Conservation (phyloP, 805 yeast species). For the Candida xyloterini region DNA sequence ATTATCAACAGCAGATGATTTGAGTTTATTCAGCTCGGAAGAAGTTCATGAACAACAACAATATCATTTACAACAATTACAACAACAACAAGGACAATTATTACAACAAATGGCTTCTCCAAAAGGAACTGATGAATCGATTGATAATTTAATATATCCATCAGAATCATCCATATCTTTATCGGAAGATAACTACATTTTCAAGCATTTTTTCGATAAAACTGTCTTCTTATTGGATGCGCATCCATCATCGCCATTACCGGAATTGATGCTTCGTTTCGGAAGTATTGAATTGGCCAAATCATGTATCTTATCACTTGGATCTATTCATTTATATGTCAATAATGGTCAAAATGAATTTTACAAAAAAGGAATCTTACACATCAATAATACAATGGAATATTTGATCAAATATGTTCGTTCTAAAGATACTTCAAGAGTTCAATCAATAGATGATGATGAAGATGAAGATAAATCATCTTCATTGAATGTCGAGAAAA, state of each 20-base stretch:
- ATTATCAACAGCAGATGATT: conserved; percentile 23
- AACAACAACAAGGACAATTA: conserved; percentile 20
- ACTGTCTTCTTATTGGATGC: conserved; percentile 53
- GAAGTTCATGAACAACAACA: conserved; percentile 17
- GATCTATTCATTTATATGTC: conserved; percentile 58
- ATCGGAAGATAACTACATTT: conserved; percentile 49
- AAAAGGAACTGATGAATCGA: conserved; percentile 6
- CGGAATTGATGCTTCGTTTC: conserved; percentile 52
- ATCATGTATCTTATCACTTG: conserved; percentile 53
- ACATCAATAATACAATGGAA: conserved; percentile 55
- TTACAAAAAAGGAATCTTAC: conserved; percentile 50
- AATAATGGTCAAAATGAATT: conserved; percentile 50
- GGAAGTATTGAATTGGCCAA: conserved; percentile 58
- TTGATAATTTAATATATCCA: not conserved
- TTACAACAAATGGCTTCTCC: conserved; percentile 17
- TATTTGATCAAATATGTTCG: conserved; percentile 45
- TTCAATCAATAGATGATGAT: conserved; percentile 4
- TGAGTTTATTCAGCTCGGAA: conserved; percentile 15
- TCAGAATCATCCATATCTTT: conserved; percentile 28
- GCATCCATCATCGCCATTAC: conserved; percentile 62
- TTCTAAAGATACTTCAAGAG: conserved; percentile 23
- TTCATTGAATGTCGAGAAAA: conserved; percentile 31
- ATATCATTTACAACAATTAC: conserved; percentile 18
- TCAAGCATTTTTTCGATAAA: conserved; percentile 54
- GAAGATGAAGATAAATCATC: conserved; percentile 13